phyloP scores from a whole-genome alignment of 2,329 filamentous ascomycete species.

The Cladosporium halotolerans region DNA sequence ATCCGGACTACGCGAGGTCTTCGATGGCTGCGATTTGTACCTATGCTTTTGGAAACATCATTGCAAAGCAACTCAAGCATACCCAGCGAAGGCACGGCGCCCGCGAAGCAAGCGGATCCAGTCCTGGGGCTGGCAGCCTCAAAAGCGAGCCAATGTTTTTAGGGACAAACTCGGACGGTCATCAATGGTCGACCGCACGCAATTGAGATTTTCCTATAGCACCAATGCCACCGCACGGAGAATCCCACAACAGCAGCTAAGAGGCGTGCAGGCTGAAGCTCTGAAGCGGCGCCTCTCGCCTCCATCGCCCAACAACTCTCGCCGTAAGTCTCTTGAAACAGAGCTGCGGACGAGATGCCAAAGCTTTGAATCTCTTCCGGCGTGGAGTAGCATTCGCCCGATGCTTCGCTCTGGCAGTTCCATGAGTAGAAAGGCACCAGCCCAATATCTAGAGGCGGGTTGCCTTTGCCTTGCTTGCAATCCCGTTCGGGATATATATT shows the following conservation, averaged over 20 bases:
- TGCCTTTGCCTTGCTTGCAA: neutral
- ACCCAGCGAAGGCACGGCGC: too few species aligned
- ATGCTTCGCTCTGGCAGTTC: neutral
- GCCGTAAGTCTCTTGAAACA: neutral
- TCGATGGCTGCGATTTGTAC: too few species aligned
- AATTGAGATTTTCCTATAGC: neutral
- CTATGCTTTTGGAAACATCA: too few species aligned
- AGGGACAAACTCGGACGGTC: too few species aligned
- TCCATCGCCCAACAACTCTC: neutral
- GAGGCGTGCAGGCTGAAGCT: neutral
- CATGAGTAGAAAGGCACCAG: neutral
- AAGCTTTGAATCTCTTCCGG: constrained; percentile 1
- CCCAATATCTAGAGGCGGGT: neutral
- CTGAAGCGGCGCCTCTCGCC: neutral
- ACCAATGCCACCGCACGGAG: neutral
- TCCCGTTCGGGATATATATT: neutral
- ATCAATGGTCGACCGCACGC: neutral
- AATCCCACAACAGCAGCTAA: neutral
- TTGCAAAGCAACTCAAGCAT: too few species aligned
- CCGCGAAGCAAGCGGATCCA: too few species aligned
- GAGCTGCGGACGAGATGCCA: neutral
- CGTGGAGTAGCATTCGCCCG: neutral
- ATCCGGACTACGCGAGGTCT: too few species aligned
- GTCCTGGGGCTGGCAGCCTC: too few species aligned
- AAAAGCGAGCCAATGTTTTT: too few species aligned